These are phyloP conservation scores for Russula lepida DNA, from an alignment of 768 basidiomycete species.

Conservation along the genomic window DNA sequence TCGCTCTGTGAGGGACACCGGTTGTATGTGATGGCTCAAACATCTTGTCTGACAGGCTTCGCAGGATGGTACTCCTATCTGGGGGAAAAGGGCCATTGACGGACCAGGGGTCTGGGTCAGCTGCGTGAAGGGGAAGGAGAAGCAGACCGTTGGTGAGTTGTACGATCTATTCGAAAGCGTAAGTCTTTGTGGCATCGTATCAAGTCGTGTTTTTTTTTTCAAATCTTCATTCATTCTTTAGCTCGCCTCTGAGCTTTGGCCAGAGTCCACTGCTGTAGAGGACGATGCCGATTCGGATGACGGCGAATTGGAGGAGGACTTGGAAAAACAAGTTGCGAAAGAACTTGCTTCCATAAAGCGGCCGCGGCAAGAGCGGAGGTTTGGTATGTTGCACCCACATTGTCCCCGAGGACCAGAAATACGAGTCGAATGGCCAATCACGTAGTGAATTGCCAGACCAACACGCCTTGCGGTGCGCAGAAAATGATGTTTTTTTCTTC, in stretches of 20 bases:
- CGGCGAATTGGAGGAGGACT: conserved; percentile 34
- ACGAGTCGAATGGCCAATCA: background rate
- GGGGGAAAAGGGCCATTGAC: conserved; percentile 57
- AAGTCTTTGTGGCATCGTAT: conserved; percentile 22
- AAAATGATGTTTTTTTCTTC: background rate
- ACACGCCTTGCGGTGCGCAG: conserved; percentile 64
- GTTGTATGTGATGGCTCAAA: background rate
- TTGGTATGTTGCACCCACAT: conserved; percentile 39
- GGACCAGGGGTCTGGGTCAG: conserved; percentile 84
- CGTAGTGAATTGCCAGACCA: conserved; percentile 67
- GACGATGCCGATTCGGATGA: conserved; percentile 26
- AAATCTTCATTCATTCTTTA: conserved; percentile 25
- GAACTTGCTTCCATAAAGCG: conserved; percentile 67
- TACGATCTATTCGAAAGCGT: conserved; percentile 76
- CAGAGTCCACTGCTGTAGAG: conserved; percentile 26
- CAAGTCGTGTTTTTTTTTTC: background rate
- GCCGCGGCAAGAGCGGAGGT: conserved; percentile 52
- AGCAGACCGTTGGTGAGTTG: conserved; percentile 64
- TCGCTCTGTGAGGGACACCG: background rate
- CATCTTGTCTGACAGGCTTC: background rate
- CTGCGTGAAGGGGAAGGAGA: conserved; percentile 80
- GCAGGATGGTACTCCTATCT: conserved; percentile 61
- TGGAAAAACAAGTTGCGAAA: conserved; percentile 64
- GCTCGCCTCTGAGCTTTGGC: conserved; percentile 71
- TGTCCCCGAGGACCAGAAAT: background rate